Evolutionary conservation across 2,329 filamentous ascomycete species (phyloP).

Genomic region (Colletotrichum graminicola): DNA sequence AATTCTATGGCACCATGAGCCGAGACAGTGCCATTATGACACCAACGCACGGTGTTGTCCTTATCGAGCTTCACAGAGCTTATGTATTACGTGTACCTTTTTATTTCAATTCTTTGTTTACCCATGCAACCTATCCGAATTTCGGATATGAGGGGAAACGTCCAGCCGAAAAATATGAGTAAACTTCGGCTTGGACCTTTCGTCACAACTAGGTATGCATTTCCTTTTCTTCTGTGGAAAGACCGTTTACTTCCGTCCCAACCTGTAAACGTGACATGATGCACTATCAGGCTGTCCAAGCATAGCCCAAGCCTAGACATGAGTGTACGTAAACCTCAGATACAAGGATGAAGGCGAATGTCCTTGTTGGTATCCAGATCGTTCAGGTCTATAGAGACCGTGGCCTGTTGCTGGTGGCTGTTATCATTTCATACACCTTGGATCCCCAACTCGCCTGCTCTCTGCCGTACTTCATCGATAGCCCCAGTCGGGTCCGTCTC

Average conservation of each 20-base stretch:
- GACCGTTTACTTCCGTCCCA: background rate
- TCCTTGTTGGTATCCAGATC: too few relatives aligned
- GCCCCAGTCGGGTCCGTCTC: slow-evolving; percentile 69
- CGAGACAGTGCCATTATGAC: background rate
- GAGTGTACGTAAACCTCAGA: too few relatives aligned
- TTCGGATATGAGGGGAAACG: background rate
- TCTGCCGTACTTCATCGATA: slow-evolving; percentile 69
- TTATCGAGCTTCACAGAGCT: background rate
- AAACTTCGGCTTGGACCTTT: background rate
- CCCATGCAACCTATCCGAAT: background rate
- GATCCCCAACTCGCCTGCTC: slow-evolving; percentile 66
- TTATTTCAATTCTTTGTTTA: background rate
- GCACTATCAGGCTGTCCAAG: background rate
- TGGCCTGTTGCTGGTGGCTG: background rate
- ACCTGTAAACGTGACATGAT: background rate
- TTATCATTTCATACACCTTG: slow-evolving; percentile 7
- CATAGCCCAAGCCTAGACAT: background rate
- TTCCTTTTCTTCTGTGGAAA: background rate
- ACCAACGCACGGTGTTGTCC: background rate
- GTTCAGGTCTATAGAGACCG: too few relatives aligned
- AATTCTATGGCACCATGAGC: background rate
- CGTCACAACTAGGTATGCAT: background rate
- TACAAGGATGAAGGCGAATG: background rate
- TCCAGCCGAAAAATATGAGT: too few relatives aligned
- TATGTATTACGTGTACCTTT: background rate